Base-by-base conservation (phyloP, 106 monocot species). In the Chionographis japonica region DNA sequence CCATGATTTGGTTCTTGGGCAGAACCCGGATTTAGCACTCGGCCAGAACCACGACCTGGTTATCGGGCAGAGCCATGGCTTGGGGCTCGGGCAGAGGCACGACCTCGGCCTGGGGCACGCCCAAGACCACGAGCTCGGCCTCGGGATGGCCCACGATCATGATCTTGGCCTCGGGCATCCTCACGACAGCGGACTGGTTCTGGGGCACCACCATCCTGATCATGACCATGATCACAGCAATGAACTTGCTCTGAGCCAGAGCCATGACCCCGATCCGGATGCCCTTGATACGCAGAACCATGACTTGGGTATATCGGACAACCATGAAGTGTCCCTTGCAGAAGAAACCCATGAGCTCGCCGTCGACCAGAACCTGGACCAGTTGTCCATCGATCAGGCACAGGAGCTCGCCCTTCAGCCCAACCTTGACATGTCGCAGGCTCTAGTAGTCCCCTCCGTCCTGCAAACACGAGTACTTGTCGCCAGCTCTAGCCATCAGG, bases 1-100 rank as follows among this genome's bases (percentile, higher is more conserved):
- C 68, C 95, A 95, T 59, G 92, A 95, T 12, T 56, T 91, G 35
- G 84, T 80, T 16, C 84, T 90, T 2, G 94, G 90, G 15, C 84
- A 90, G 74, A 83, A 72, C 57, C 67, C 74, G 13, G 91, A 86
- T 60, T 54, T 95, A 17, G 88, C 67, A 3, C 76, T 95, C 46
- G 94, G 94, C 14, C 87, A 94, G 74, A 83, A 72, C 57, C 67
- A 74, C 14, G 91, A 86, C 56, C 59, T 95, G 37, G 91, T 67
- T 3, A 74, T 95, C 9, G 75, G 74, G 39, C 84, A 89, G 37
- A 68, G 57, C 41, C 82, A 78, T 40, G 67, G 54, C 7, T 68
- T 90, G 4, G 90, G 74, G 15, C 63, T 91, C 4, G 67, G 77
- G 56, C 87, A 87, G 40, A 54, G 77, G 14, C 87, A 84, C 18